These are phyloP conservation scores for Asterophora lycoperdoides DNA, from an alignment of 768 basidiomycete species.

Conservation along the genomic window DNA sequence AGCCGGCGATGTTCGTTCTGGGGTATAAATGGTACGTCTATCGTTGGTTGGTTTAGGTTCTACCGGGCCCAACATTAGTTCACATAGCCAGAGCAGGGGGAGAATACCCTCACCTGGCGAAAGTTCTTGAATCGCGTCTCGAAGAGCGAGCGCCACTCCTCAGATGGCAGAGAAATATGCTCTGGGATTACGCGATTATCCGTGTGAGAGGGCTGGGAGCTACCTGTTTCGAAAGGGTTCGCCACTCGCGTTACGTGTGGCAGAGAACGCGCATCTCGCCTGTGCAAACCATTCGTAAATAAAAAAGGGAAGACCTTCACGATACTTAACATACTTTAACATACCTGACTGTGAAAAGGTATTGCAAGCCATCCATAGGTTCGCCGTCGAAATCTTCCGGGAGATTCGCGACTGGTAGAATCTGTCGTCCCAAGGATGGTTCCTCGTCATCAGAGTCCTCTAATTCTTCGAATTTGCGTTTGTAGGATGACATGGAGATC, in stretches of 20 bases:
- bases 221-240: conserved; percentile 61
- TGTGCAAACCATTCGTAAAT: conserved; percentile 22
- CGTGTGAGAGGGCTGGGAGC: conserved; percentile 15
- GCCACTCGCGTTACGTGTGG: conserved; percentile 60
- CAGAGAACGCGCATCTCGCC: conserved; percentile 65
- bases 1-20: conserved; percentile 27
- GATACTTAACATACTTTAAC: conserved; percentile 16
- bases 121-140: conserved; percentile 61
- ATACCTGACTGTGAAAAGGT: conserved; percentile 79
- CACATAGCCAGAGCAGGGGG: neutral
- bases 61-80: conserved; percentile 24
- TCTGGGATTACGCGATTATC: conserved; percentile 21
- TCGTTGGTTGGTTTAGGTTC: conserved; percentile 67
- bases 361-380: conserved; percentile 72
- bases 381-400: conserved; percentile 62
- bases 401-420: conserved; percentile 76
- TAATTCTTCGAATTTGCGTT: conserved; percentile 52
- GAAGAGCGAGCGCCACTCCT: conserved; percentile 62
- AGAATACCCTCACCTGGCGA: conserved; percentile 45
- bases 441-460: conserved; percentile 61
- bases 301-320: conserved; percentile 1
- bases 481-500: conserved; percentile 30
- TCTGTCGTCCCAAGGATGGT: conserved; percentile 60
- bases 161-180: conserved; percentile 49
- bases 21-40: conserved; percentile 35